phyloP scores from a whole-genome alignment of 768 basidiomycete species.

The Wakefieldia striispora region DNA sequence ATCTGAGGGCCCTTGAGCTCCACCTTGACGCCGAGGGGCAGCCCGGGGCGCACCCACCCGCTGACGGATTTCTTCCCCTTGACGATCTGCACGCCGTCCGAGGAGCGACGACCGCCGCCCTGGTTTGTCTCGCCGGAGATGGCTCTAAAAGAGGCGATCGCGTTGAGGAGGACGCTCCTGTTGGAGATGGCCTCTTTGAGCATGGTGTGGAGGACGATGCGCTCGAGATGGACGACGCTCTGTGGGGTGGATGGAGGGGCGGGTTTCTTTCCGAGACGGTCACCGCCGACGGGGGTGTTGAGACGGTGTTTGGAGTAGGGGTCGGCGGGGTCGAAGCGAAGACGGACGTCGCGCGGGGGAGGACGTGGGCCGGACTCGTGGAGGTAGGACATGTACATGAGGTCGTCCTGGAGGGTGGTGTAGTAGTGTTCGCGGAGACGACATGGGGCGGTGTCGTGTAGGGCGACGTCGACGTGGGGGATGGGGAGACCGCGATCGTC shows the following conservation, averaged over 20 bases:
- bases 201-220: slow-evolving; percentile 85
- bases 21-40: slow-evolving; percentile 87
- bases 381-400: slow-evolving; percentile 93
- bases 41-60: slow-evolving; percentile 81
- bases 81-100: slow-evolving; percentile 78
- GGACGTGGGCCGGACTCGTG: slow-evolving; percentile 63
- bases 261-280: slow-evolving; percentile 62
- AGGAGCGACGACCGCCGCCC: slow-evolving; percentile 68
- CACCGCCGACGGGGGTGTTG: slow-evolving; percentile 73
- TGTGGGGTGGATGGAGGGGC: slow-evolving; percentile 64
- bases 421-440: slow-evolving; percentile 85
- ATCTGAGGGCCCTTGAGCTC: slow-evolving; percentile 87
- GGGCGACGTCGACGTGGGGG: slow-evolving; percentile 62
- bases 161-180: slow-evolving; percentile 73
- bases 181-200: slow-evolving; percentile 73
- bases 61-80: slow-evolving; percentile 63
- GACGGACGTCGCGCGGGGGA: slow-evolving; percentile 55
- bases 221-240: slow-evolving; percentile 75
- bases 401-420: slow-evolving; percentile 75
- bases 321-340: slow-evolving; percentile 70
- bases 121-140: slow-evolving; percentile 79
- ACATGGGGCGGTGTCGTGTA: slow-evolving; percentile 68
- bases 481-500: slow-evolving; percentile 65
- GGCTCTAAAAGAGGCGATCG: slow-evolving; percentile 84
- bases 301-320: slow-evolving; percentile 81